Evolutionary conservation across 345 rosid genomes (phyloP), one percentile per base, ranked within the genome.

Genomic region (Dovyalis caffra): DNA sequence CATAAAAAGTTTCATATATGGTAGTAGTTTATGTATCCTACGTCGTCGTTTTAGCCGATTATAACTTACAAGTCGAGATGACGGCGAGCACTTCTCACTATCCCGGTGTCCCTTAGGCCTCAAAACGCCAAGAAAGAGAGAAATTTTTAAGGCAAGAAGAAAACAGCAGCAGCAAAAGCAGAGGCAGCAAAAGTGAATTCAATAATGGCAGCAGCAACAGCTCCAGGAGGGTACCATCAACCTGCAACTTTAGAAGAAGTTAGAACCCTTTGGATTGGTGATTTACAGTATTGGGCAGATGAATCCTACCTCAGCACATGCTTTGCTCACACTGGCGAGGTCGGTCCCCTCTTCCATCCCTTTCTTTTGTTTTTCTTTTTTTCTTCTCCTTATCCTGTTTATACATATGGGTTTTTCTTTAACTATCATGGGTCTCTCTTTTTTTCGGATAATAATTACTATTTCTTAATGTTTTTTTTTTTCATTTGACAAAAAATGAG

Each of bases 281-380:
- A 93, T 86, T 87, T 95, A 45, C 99, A 88, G 84, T 91, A 89
- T 57, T 95, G 99, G 99, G 91, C 86, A 80, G 98, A 95, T 64
- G 99, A 95, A 70, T 76, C 75, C 69, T 91, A 95, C 83, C 97
- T 93, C 80, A 82, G 72, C 73, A 88, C 96, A 77, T 93, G 94
- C 90, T 95, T 95, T 87, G 87, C 94, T 79, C 95, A 89, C 81
- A 91, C 96, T 80, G 95, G 98, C 82, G 99, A 95, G 97, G 98
- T 95, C 51, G 4, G n/a, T 23, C 47, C 29, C 16, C 71, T 29
- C 33, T 3, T 58, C 43, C 43, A 28, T n/a, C 18, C 73, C 28
- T 12, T 45, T 47, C n/a, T 23, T 14, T 32, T 72, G 43, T 21
- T 53, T 7, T 23, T 53, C 57, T 26, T 72, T 25, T 8, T 26